Percentiles rank a stretch among this genome's conserved stretches.
These are phyloP conservation scores for Pseudoneurospora amorphoporcata DNA, from an alignment of 495 filamentous ascomycete genomes.

Conservation along the genomic window DNA sequence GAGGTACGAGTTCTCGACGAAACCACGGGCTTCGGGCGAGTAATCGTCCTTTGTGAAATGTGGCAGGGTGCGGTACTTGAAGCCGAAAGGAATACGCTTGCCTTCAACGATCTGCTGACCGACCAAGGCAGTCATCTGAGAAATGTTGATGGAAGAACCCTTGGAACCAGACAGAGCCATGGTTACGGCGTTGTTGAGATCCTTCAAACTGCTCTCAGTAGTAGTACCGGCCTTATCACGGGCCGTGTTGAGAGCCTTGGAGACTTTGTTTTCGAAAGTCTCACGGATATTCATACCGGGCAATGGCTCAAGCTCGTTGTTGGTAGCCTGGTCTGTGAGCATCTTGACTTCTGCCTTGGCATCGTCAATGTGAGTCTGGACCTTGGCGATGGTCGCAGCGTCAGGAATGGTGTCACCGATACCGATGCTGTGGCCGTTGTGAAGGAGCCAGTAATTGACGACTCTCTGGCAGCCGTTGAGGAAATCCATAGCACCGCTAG, in stretches of 20 bases:
- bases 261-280: slow-evolving; percentile 94
- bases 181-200: slow-evolving; percentile 86
- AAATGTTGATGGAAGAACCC: slow-evolving; percentile 97
- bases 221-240: slow-evolving; percentile 93
- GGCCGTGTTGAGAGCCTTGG: slow-evolving; percentile 82
- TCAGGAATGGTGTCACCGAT: slow-evolving; percentile 98
- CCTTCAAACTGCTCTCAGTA: slow-evolving; percentile 85
- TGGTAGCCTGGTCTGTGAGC: slow-evolving; percentile 67
- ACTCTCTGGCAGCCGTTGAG: slow-evolving; percentile 92
- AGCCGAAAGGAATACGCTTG: slow-evolving; percentile 98
- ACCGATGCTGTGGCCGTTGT: slow-evolving; percentile 95
- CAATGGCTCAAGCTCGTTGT: slow-evolving; percentile 73
- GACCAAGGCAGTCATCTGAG: slow-evolving; percentile 96
- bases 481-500: slow-evolving; percentile 76
- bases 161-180: slow-evolving; percentile 97
- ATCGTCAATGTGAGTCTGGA: slow-evolving; percentile 63
- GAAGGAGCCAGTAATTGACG: slow-evolving; percentile 94
- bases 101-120: slow-evolving; percentile 97
- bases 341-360: slow-evolving; percentile 70
- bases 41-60: slow-evolving; percentile 99
- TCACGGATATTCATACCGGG: slow-evolving; percentile 98
- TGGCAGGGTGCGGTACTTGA: slow-evolving; percentile 94
- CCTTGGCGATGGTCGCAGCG: slow-evolving; percentile 63
- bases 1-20: slow-evolving; percentile 98
- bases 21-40: slow-evolving; percentile 90